Conservation (phyloP, 352 stramenopile genomes). For the Pythium volutum region DNA sequence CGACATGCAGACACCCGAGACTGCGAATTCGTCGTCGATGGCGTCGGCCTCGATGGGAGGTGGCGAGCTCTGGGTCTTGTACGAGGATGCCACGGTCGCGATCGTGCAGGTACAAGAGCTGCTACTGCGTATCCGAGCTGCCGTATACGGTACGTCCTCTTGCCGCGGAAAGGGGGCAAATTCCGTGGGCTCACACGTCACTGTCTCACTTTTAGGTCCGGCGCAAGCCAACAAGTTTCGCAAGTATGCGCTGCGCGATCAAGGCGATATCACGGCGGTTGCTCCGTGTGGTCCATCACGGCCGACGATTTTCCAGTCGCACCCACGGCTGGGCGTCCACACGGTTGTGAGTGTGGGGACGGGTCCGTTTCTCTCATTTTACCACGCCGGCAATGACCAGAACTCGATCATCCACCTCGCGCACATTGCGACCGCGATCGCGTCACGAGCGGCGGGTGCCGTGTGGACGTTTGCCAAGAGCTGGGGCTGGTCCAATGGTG, state of each 20-base stretch:
- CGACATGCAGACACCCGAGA: slow-evolving; percentile 1
- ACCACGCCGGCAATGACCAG: slow-evolving; percentile 80
- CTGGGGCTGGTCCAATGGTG: slow-evolving; percentile 59
- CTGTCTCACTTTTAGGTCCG: slow-evolving; percentile 27
- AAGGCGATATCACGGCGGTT: slow-evolving; percentile 57
- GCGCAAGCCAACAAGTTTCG: slow-evolving; percentile 75
- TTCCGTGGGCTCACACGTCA: too few species aligned
- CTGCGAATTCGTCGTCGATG: background rate
- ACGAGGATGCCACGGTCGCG: slow-evolving; percentile 69
- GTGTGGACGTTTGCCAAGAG: slow-evolving; percentile 84
- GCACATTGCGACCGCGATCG: slow-evolving; percentile 81
- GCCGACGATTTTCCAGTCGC: slow-evolving; percentile 81
- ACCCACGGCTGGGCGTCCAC: slow-evolving; percentile 67
- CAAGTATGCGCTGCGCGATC: slow-evolving; percentile 76
- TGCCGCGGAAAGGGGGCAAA: too few species aligned
- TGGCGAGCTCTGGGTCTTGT: slow-evolving; percentile 76
- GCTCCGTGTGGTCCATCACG: slow-evolving; percentile 59
- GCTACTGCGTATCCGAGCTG: slow-evolving; percentile 41
- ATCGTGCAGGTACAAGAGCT: slow-evolving; percentile 75
- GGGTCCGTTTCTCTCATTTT: slow-evolving; percentile 74
- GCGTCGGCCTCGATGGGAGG: background rate
- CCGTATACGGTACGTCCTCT: slow-evolving; percentile 40
- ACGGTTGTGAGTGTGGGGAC: slow-evolving; percentile 69
- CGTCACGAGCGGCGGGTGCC: slow-evolving; percentile 63
- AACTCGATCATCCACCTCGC: slow-evolving; percentile 87